A percentile compares a stretch with the other conserved stretches of the same genome.
These are phyloP conservation scores for Parafenestella ontariensis DNA, from an alignment of 2,329 filamentous ascomycete genomes.

Conservation along the genomic window DNA sequence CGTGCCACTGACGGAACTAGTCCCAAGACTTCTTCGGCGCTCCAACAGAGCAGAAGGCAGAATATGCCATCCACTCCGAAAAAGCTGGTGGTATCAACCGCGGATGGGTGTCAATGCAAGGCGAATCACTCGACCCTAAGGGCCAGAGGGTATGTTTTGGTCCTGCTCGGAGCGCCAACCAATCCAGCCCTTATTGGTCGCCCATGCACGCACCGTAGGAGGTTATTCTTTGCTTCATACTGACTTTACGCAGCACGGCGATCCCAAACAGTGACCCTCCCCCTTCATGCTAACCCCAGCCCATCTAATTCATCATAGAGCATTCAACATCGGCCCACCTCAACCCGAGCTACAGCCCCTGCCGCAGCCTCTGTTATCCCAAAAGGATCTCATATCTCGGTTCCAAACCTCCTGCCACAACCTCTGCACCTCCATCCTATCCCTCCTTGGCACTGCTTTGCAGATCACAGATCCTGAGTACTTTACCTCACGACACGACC, in stretches of 20 bases:
- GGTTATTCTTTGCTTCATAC: too few species aligned
- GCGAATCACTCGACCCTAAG: constrained; percentile 85
- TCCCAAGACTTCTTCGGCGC: constrained; percentile 76
- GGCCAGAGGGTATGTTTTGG: constrained; percentile 70
- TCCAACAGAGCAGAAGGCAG: constrained; percentile 73
- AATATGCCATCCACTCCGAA: constrained; percentile 74
- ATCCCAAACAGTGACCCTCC: constrained; percentile 65
- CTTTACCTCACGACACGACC: constrained; percentile 69
- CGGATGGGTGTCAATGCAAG: constrained; percentile 88
- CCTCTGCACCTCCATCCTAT: constrained; percentile 75
- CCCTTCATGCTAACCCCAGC: background rate
- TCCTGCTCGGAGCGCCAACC: constrained; percentile 58
- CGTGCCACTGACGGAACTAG: constrained; percentile 50
- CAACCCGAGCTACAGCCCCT: constrained; percentile 72
- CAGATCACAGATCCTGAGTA: constrained; percentile 60
- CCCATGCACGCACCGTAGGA: too few species aligned
- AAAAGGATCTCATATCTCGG: constrained; percentile 66
- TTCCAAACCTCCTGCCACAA: constrained; percentile 76
- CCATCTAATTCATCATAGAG: constrained; percentile 44
- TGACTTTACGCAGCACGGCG: constrained; percentile 66
- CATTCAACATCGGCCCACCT: constrained; percentile 91
- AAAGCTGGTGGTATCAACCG: constrained; percentile 69
- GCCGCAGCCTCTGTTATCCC: constrained; percentile 66
- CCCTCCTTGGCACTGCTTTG: constrained; percentile 79
- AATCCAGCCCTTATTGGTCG: constrained; percentile 56